Evolutionary conservation across 495 filamentous ascomycete species (phyloP), one percentile per base, ranked within the genome.

Genomic region (Penicillium pancosmium): DNA sequence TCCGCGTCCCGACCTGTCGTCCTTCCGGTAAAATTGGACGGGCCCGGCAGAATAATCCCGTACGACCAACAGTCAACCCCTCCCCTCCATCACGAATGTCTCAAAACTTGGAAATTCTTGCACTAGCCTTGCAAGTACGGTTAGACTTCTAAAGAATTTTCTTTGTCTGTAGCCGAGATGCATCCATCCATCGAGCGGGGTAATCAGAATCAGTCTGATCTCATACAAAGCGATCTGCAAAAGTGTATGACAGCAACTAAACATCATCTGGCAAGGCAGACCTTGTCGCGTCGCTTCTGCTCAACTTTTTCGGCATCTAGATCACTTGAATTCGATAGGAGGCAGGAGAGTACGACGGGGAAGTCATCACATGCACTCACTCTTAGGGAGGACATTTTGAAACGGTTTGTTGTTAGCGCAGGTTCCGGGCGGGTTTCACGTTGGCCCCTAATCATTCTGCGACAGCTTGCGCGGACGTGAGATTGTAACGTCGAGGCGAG

Each of bases 391-490:
- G n/a, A 18, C 23, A 23, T 23, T 18, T 19, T 44, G 15, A 44
- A 44, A 44, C 41, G 15, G 41, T 44, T 40, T 9, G 23, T 23
- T 9, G 8, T 10, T 44, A 4, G n/a, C 21, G 46, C 46, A 48
- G 12, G 46, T 21, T 9, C 10, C 15, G 46, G 46, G 11, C 11
- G n/a, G 21, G 46, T 48, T 48, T 48, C 46, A 48, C 21, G 31
- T 48, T 46, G 41, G 41, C 46, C 46, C 46, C 23, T 27, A 25
- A 25, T 48, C 21, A 25, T 48, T 48, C 46, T 48, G 46, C 46
- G 46, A 48, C 46, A 48, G 46, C 46, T 27, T 48, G 23, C 46
- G 46, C 46, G 46, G 46, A 48, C 46, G 21, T 48, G 46, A 48
- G 46, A 25, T 48, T 48, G 46, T 48, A 23, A 23, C 41, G 10